Evolutionary conservation across 441 rosid species (phyloP), one percentile per base, ranked within the genome.

Genomic region (Eruca vesicaria): DNA sequence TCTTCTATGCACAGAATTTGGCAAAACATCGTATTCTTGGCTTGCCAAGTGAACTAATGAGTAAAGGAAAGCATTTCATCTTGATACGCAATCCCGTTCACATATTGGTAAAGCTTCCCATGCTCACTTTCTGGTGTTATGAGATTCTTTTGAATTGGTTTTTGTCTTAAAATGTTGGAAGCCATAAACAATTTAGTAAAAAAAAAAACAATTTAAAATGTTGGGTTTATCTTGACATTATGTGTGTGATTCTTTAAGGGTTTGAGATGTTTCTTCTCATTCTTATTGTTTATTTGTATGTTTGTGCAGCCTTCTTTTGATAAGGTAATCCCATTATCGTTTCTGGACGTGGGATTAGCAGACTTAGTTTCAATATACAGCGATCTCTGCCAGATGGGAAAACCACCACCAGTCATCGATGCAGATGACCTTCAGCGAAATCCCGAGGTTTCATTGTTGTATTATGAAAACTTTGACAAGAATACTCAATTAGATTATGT

Each of bases 21-120:
- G 79, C 90, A 65, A 94, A 94, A 82, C 85, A 91, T 62, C 77
- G 87, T 52, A 23, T 90, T 33, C 80, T 82, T 59, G 90, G 94
- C 76, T 82, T 91, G 81, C 85, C 92, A 26, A 72, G 28, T 78
- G 93, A 91, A 68, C 69, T 94, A 77, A 69, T 94, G 87, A 82
- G 86, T 82, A 87, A 83, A 81, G 98, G 93, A 76, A 90, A 89
- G 71, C 98, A 94, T 75, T 84, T 94, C 66, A 81, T 94, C 66
- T 71, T 94, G 82, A 90, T 91, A 50, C 84, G 90, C 31, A 89
- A 86, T 82, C 96, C 97, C 9, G 86, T 90, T 64, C 81, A 86
- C 71, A 73, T 88, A 80, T 50, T 94, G 89, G 97, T 91, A 77
- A n/a, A 83, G 83, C 53, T 57, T 48, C 52, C 9, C 52, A n/a